These are phyloP conservation scores for Solanum chiquidenum DNA, from an alignment of 257 asterid species.

Conservation along the genomic window DNA sequence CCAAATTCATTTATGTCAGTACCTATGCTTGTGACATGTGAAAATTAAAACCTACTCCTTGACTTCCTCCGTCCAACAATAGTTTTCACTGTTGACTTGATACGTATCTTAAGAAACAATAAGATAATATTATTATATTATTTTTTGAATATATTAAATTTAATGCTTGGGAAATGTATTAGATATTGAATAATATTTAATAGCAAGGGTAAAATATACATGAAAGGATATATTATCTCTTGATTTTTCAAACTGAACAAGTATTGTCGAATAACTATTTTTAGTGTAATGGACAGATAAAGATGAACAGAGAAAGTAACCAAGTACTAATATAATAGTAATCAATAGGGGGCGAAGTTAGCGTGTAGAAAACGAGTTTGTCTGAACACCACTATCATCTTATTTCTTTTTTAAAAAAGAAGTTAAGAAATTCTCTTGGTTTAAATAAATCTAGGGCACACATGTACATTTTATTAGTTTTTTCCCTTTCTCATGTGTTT, in stretches of 20 bases:
- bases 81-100: too few species aligned
- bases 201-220: too few species aligned
- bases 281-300: too few species aligned
- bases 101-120: too few species aligned
- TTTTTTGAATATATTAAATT: too few species aligned
- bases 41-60: not conserved
- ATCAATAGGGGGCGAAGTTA: not conserved
- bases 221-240: too few species aligned
- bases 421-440: not conserved
- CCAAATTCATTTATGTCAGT: not conserved
- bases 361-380: not conserved
- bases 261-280: too few species aligned
- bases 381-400: not conserved
- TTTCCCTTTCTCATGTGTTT: not conserved
- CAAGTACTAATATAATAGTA: not conserved
- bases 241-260: too few species aligned
- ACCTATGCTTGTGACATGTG: not conserved
- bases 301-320: too few species aligned
- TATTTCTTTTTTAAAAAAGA: not conserved
- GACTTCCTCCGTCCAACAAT: too few species aligned
- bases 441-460: not conserved
- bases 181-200: too few species aligned
- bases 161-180: rapidly evolving
- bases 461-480: not conserved
- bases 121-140: too few species aligned